These are phyloP conservation scores for Boletellus sp. DNA, from an alignment of 1,284 basidiomycete species.

Conservation along the genomic window DNA sequence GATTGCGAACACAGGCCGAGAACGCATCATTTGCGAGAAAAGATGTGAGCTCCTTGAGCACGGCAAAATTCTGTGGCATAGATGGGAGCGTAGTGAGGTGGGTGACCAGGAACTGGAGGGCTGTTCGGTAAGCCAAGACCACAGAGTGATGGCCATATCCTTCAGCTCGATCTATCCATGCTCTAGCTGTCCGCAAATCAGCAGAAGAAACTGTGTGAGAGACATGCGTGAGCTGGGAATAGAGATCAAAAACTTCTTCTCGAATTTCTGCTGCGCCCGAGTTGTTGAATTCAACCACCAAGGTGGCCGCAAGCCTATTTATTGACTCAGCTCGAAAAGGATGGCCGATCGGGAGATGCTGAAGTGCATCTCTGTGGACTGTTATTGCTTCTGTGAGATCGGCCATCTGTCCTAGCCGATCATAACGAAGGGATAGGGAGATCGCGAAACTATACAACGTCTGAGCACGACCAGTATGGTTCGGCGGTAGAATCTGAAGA, in stretches of 20 bases:
- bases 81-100: conserved; percentile 3
- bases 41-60: conserved; percentile 3
- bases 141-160: conserved; percentile 1
- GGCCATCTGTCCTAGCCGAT: neutral
- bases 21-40: conserved; percentile 2
- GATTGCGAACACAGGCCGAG: neutral
- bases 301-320: neutral
- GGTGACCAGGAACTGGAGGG: conserved; percentile 1
- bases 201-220: neutral
- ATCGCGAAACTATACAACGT: neutral
- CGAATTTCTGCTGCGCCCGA: neutral
- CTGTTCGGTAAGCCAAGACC: conserved; percentile 3
- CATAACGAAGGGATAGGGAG: neutral
- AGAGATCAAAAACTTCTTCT: conserved; percentile 1
- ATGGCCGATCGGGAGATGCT: neutral
- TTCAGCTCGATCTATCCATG: conserved; percentile 1
- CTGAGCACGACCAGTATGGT: neutral
- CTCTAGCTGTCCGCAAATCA: neutral
- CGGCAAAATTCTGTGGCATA: neutral
- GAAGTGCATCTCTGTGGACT: neutral
- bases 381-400: conserved; percentile 2
- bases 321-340: neutral
- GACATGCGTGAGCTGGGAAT: neutral
- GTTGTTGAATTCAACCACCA: neutral
- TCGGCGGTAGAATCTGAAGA: neutral